Percentiles rank a stretch among this genome's conserved stretches.
Evolutionary conservation across 352 stramenopile genomes (phyloP).

Genomic region (Phytophthora lateralis): DNA sequence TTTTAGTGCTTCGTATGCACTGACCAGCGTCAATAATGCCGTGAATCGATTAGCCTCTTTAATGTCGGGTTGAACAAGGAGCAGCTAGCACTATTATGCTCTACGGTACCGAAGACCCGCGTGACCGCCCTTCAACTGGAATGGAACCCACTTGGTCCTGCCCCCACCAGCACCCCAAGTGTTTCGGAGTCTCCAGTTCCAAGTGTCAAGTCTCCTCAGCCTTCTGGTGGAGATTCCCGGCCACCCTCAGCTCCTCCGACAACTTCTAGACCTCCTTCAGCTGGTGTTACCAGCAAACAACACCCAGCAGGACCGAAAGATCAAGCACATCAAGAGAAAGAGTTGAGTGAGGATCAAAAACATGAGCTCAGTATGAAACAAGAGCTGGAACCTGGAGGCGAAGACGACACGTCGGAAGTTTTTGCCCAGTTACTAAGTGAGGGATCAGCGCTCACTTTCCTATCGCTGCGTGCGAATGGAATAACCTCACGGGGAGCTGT

Average conservation of each 20-base stretch:
- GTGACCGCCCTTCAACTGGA: conserved; percentile 69
- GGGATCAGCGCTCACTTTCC: conserved; percentile 46
- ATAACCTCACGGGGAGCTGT: conserved; percentile 44
- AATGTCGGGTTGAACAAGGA: conserved; percentile 56
- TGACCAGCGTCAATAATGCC: background rate
- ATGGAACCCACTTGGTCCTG: conserved; percentile 50
- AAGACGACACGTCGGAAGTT: conserved; percentile 19
- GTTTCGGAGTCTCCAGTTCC: background rate
- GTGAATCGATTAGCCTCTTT: conserved; percentile 49
- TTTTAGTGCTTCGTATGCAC: background rate
- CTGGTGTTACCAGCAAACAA: conserved; percentile 12
- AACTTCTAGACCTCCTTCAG: conserved; percentile 18
- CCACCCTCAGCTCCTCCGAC: conserved; percentile 9
- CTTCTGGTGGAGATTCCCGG: conserved; percentile 7
- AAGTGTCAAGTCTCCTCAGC: background rate
- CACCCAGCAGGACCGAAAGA: conserved; percentile 1
- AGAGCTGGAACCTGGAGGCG: conserved; percentile 7
- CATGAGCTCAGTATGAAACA: conserved; percentile 25
- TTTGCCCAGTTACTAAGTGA: conserved; percentile 50
- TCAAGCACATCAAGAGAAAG: conserved; percentile 8
- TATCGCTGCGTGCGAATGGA: conserved; percentile 72
- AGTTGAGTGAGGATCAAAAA: conserved; percentile 18
- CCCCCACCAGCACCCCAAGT: background rate
- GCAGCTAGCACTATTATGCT: conserved; percentile 58
- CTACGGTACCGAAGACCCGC: conserved; percentile 51